Evolutionary conservation across 495 filamentous ascomycete genomes (phyloP).

Genomic region (Penicillium chermesinum): DNA sequence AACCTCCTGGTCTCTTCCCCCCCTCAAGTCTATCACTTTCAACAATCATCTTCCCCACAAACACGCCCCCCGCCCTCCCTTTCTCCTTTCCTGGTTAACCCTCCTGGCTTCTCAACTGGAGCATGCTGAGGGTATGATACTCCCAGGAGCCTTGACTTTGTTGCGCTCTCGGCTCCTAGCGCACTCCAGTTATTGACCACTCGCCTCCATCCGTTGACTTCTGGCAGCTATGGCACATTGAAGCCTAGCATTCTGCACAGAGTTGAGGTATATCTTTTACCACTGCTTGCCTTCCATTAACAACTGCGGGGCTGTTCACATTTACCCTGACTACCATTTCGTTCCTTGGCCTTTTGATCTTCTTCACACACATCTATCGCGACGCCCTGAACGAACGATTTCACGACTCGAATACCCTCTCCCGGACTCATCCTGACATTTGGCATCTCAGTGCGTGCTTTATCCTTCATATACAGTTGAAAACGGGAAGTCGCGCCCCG

Average conservation of each 20-base stretch:
- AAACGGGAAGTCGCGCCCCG: not conserved
- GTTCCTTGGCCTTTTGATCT: slow-evolving; percentile 33
- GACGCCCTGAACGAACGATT: slow-evolving; percentile 41
- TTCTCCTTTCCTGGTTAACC: slow-evolving; percentile 2
- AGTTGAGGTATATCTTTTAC: slow-evolving; percentile 11
- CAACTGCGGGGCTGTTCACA: slow-evolving; percentile 10
- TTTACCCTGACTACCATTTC: slow-evolving; percentile 9
- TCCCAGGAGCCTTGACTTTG: slow-evolving; percentile 41
- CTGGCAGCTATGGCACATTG: slow-evolving; percentile 31
- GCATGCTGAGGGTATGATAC: slow-evolving; percentile 48
- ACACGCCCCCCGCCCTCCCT: not conserved
- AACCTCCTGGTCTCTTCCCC: slow-evolving; percentile 14
- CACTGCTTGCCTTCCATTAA: slow-evolving; percentile 14
- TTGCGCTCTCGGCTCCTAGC: slow-evolving; percentile 46
- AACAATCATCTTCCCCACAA: slow-evolving; percentile 16
- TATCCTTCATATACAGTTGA: not conserved
- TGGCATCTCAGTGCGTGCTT: not conserved
- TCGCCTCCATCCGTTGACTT: slow-evolving; percentile 13
- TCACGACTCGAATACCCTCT: slow-evolving; percentile 30
- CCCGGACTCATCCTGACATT: not conserved
- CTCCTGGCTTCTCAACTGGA: slow-evolving; percentile 1
- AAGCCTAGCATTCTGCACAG: slow-evolving; percentile 16
- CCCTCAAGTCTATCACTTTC: slow-evolving; percentile 24
- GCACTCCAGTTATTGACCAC: slow-evolving; percentile 29
- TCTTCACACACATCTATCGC: slow-evolving; percentile 33